Conservation (phyloP, 2,329 filamentous ascomycete genomes). For the Penicillium sp. region DNA sequence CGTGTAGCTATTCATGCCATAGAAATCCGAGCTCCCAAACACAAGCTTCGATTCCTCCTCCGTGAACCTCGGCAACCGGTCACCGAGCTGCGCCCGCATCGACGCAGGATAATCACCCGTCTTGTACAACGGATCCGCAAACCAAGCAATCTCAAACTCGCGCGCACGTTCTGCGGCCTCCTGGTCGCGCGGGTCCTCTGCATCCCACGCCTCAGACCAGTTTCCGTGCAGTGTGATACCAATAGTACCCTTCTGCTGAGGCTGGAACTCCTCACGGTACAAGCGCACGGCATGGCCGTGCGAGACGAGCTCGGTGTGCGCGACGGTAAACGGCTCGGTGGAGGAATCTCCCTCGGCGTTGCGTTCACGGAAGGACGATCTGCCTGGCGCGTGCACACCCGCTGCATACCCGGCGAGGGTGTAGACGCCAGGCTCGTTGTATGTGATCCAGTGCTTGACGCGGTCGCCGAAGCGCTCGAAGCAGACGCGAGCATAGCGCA, state of each 20-base stretch:
- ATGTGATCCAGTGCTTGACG: constrained; percentile 81
- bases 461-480: constrained; percentile 68
- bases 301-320: constrained; percentile 72
- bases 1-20: constrained; percentile 86
- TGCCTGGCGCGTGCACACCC: constrained; percentile 72
- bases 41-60: constrained; percentile 66
- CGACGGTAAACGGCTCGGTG: constrained; percentile 72
- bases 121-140: constrained; percentile 73
- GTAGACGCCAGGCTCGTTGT: constrained; percentile 81
- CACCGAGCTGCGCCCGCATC: constrained; percentile 75
- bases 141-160: constrained; percentile 80
- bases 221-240: constrained; percentile 79
- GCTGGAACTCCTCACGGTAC: constrained; percentile 75
- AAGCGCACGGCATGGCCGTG: constrained; percentile 72
- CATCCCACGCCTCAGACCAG: constrained; percentile 73
- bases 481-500: constrained; percentile 70
- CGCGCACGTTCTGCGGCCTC: constrained; percentile 72
- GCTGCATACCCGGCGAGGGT: constrained; percentile 72
- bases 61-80: constrained; percentile 69
- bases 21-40: constrained; percentile 77
- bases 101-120: constrained; percentile 73
- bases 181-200: constrained; percentile 65
- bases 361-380: constrained; percentile 67
- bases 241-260: constrained; percentile 66
- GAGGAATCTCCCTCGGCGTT: constrained; percentile 68